Conservation (phyloP, 2,329 filamentous ascomycete genomes). For the Stagonosporopsis vannaccii region DNA sequence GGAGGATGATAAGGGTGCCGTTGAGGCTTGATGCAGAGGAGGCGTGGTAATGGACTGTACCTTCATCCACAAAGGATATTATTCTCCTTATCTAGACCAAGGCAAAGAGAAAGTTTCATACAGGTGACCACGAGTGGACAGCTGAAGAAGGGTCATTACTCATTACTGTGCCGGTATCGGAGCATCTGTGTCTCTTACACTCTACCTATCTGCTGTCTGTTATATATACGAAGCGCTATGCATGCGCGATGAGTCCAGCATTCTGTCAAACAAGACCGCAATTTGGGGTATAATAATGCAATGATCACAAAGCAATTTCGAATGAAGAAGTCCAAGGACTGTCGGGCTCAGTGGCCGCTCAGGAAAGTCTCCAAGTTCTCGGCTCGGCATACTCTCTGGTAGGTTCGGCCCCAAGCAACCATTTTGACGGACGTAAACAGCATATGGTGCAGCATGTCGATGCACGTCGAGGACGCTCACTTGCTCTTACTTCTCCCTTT, state of each 20-base stretch:
- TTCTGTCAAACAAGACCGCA: not conserved
- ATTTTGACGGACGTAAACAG: too few relatives aligned
- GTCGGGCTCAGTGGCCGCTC: not conserved
- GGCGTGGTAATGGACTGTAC: not conserved
- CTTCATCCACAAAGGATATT: not conserved
- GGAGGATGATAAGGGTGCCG: slow-evolving; percentile 2
- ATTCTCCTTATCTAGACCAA: too few relatives aligned
- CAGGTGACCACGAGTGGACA: not conserved
- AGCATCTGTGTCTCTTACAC: not conserved
- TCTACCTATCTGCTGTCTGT: not conserved
- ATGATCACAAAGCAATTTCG: not conserved
- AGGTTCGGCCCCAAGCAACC: not conserved
- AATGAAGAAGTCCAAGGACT: not conserved
- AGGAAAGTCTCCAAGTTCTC: not conserved
- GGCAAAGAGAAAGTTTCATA: not conserved
- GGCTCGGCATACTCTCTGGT: too few relatives aligned
- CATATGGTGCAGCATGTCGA: not conserved
- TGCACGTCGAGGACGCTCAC: not conserved
- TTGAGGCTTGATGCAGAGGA: not conserved
- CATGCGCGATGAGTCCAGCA: not conserved
- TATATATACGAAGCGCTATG: not conserved
- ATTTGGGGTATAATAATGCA: not conserved
- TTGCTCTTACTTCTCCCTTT: slow-evolving; percentile 2
- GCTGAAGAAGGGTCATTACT: not conserved
- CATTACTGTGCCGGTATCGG: not conserved